Evolutionary conservation across 306 rosid species (phyloP), one percentile per base, ranked within the genome.

Genomic region (Cucumis melo): DNA sequence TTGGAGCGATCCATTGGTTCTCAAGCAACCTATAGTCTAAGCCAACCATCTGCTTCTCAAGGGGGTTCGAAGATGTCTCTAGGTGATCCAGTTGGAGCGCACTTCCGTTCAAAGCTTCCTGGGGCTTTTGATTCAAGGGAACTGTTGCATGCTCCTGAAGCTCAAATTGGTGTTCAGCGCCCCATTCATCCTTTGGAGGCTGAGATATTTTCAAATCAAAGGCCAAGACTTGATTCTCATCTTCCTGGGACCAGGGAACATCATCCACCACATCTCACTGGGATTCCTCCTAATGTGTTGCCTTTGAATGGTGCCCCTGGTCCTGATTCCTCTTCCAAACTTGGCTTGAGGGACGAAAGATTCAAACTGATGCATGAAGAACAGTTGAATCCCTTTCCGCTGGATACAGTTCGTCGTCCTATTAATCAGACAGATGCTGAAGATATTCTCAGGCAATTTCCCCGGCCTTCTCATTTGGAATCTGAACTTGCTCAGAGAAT

Each of bases 361-460:
- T 91, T 84, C 73, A 88, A 87, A 73, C 75, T 88, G 77, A 82
- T 88, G 81, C 88, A 82, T 1, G 81, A 78, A 63, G 86, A 83
- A 34, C 80, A 79, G 24, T 56, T 81, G 71, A 79, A 87, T 71
- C 38, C 88, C 24, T 73, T 84, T 36, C 82, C 82, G 17, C 83
- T 77, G 42, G 83, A 80, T 54, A 21, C 85, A 36, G 62, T 62
- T 62, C 87, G 80, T 34, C 89, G 59, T 57, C 82, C 68, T 56
- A 54, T 75, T 48, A 85, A 79, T 53, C 85, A 81, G 76, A 82
- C 85, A 59, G 95, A 91, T 81, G 88, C 86, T 87, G 93, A 84
- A 82, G 88, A 87, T 58, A 91, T 85, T 83, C 87, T 87, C 58
- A 89, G 80, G 84, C 86, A 83, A 78, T 88, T 94, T 77, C 90